A percentile compares a stretch with the other conserved stretches of the same genome.
Evolutionary conservation across 176 grass and related monocot genomes (phyloP).

Genomic region (Oryza punctata): DNA sequence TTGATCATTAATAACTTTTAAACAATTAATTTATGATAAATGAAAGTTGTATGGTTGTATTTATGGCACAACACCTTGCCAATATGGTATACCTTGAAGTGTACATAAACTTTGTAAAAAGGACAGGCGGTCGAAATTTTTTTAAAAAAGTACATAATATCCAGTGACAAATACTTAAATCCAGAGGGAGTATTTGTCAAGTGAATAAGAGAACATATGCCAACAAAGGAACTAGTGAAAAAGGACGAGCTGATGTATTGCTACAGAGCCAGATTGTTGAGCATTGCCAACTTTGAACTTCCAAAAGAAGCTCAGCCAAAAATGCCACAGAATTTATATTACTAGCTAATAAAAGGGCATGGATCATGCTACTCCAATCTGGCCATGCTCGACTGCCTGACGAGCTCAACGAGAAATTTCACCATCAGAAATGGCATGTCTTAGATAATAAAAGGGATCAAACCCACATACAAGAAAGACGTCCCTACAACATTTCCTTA

Average conservation of each 20-base stretch:
- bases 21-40: too few relatives aligned
- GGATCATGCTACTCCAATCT: background rate
- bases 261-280: background rate
- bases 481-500: slow-evolving; percentile 17
- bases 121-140: too few relatives aligned
- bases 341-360: background rate
- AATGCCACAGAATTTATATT: background rate
- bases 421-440: background rate
- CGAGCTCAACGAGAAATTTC: background rate
- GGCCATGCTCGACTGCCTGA: background rate
- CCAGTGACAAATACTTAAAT: too few relatives aligned
- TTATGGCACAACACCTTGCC: too few relatives aligned
- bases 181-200: background rate
- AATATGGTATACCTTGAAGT: too few relatives aligned
- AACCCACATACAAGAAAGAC: slow-evolving; percentile 9
- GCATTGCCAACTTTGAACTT: background rate
- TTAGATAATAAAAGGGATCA: background rate
- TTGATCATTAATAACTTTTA: too few relatives aligned
- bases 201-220: background rate
- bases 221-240: background rate
- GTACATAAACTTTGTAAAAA: too few relatives aligned
- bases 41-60: too few relatives aligned
- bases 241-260: background rate
- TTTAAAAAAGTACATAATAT: too few relatives aligned
- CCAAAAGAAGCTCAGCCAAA: background rate